A percentile compares a stretch with the other conserved stretches of the same genome.
These are phyloP conservation scores for Nicotiana tabacum DNA, from an alignment of 257 asterid species.

Conservation along the genomic window DNA sequence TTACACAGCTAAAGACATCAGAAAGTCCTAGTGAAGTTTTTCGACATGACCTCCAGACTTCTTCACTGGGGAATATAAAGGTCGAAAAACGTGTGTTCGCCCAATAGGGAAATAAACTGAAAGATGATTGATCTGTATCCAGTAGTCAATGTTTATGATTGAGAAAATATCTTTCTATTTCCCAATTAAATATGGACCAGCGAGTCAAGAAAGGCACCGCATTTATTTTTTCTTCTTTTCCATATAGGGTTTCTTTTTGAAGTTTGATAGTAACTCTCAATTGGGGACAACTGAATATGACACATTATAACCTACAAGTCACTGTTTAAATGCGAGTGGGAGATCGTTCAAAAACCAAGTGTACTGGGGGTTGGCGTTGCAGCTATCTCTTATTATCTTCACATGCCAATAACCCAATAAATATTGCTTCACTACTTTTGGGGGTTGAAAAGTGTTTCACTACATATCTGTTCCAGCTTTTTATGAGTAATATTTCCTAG, in stretches of 20 bases:
- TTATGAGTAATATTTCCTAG: neutral
- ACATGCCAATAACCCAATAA: neutral
- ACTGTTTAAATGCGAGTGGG: neutral
- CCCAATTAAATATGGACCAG: neutral
- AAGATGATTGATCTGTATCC: neutral
- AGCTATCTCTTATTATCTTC: neutral
- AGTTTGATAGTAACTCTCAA: neutral
- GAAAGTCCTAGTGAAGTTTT: neutral
- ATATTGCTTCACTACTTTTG: neutral
- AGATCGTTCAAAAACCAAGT: neutral
- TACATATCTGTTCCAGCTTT: neutral
- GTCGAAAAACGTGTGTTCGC: neutral
- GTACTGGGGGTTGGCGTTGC: neutral
- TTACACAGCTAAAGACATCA: neutral
- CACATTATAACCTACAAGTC: neutral
- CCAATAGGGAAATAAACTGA: neutral
- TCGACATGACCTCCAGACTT: neutral
- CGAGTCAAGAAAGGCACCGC: neutral
- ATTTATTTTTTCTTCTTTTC: neutral
- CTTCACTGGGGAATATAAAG: neutral
- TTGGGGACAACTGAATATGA: neutral
- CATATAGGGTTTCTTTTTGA: neutral
- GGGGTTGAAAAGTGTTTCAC: neutral
- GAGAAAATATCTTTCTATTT: neutral
- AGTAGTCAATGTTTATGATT: neutral